Evolutionary conservation across 768 basidiomycete genomes (phyloP), one percentile per base, ranked within the genome.

Genomic region (Dioszegia hungarica): DNA sequence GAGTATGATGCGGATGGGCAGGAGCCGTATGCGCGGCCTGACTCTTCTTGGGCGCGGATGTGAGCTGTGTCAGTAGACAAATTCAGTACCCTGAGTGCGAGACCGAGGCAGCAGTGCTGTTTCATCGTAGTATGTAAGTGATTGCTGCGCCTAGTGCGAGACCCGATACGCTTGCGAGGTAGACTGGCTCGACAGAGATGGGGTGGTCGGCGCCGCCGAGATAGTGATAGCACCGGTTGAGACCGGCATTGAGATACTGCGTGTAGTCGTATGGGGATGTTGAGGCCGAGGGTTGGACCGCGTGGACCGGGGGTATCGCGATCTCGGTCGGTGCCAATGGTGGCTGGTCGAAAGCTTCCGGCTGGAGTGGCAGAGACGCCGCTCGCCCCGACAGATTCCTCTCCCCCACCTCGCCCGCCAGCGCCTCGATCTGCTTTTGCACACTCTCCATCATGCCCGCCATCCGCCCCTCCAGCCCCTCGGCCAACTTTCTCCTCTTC

Each of bases 391-490:
- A 33, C 8, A 6, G 31, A 33, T 31, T 28, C 27, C 9, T 24
- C 25, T 25, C 29, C 36, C 24, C 38, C 22, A 61, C 25, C 25
- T 57, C 36, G 6, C 46, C 54, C 38, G 59, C 52, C 31, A 68
- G 28, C 5, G 41, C 52, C 20, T 20, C 52, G 6, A 69, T 43
- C 37, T 64, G 44, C 12, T 22, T 52, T 39, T 80, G 77, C 60
- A 85, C 83, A 57, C 85, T 82, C 58, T 75, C 72, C 63, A 77
- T 77, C 61, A 83, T 75, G 65, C 79, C 79, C 64, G 78, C 75
- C 31, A 94, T 84, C 77, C 90, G 87, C 70, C 80, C 83, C 78
- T 97, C 94, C 60, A 99, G 89, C 28, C 89, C 88, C 76, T 89
- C 83, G 6, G 90, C 88, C 70, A 99, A 78, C 66, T 85, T 80